A percentile compares a stretch with the other conserved stretches of the same genome.
phyloP scores from a whole-genome alignment of 441 rosid species.

The Rhodomyrtus psidioides region DNA sequence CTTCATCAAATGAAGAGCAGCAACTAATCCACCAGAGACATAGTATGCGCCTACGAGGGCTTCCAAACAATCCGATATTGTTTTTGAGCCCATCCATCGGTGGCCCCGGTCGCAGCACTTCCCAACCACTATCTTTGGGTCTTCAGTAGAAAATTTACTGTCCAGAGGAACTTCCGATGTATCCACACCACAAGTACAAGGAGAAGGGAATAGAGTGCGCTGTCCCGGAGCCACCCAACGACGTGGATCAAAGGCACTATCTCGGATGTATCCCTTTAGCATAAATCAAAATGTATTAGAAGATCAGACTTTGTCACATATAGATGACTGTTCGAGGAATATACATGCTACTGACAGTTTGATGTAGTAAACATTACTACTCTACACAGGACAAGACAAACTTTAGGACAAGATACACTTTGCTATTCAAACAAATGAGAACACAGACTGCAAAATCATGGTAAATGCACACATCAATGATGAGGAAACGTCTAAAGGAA shows the following conservation, averaged over 20 bases:
- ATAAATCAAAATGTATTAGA: background rate
- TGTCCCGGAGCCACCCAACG: conserved; percentile 98
- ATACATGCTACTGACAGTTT: background rate
- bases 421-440: background rate
- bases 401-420: background rate
- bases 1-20: conserved; percentile 66
- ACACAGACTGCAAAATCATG: background rate
- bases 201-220: conserved; percentile 31
- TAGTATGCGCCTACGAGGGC: conserved; percentile 85
- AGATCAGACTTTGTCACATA: background rate
- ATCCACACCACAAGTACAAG: conserved; percentile 66
- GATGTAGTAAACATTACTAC: background rate
- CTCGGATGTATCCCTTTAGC: conserved; percentile 69
- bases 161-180: conserved; percentile 72
- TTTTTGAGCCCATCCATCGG: conserved; percentile 84
- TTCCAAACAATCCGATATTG: conserved; percentile 87
- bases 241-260: conserved; percentile 78
- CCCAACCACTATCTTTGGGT: conserved; percentile 42
- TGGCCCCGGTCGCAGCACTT: conserved; percentile 77
- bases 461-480: background rate
- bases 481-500: background rate
- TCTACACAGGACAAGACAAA: background rate
- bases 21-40: conserved; percentile 56
- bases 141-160: conserved; percentile 40
- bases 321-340: background rate